Percentiles rank a stretch among this genome's conserved stretches.
These are phyloP conservation scores for Dryas alaskensis DNA, from an alignment of 306 rosid genomes.

Conservation along the genomic window DNA sequence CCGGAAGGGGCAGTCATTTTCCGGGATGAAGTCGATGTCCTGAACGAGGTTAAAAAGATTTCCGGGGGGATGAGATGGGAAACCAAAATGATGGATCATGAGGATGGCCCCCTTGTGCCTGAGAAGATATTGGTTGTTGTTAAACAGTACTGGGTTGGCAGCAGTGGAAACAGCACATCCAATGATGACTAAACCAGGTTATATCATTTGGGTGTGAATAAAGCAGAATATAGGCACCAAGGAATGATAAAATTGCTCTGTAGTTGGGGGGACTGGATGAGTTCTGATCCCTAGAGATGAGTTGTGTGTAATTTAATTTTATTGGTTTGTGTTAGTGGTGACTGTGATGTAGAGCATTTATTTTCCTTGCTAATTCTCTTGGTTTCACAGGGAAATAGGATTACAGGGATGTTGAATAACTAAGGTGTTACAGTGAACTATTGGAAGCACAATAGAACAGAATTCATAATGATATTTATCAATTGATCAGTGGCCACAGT, in stretches of 20 bases:
- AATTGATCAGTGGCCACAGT: not conserved
- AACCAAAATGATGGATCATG: slow-evolving; percentile 82
- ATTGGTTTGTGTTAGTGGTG: slow-evolving; percentile 8
- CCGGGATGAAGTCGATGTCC: slow-evolving; percentile 76
- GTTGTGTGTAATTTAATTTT: slow-evolving; percentile 8
- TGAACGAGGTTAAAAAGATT: slow-evolving; percentile 69
- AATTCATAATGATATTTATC: not conserved
- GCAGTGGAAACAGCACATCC: slow-evolving; percentile 46
- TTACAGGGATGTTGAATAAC: slow-evolving; percentile 14
- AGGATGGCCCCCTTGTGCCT: slow-evolving; percentile 87
- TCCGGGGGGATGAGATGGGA: slow-evolving; percentile 90
- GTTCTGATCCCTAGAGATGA: slow-evolving; percentile 13
- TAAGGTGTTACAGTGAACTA: not conserved
- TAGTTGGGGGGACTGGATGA: slow-evolving; percentile 8
- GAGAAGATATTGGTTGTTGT: slow-evolving; percentile 76
- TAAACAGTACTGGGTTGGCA: slow-evolving; percentile 79
- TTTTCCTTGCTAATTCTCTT: slow-evolving; percentile 8
- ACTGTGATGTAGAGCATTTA: not conserved
- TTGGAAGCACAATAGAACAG: slow-evolving; percentile 11
- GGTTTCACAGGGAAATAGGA: slow-evolving; percentile 14
- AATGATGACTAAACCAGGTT: slow-evolving; percentile 23
- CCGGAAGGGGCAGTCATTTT: slow-evolving; percentile 80
- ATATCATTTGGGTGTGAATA: slow-evolving; percentile 6
- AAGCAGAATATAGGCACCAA: slow-evolving; percentile 1
- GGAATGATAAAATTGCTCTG: slow-evolving; percentile 12